A percentile compares a stretch with the other conserved stretches of the same genome.
Conservation (phyloP, 495 filamentous ascomycete species). For the Copromyces sp. region DNA sequence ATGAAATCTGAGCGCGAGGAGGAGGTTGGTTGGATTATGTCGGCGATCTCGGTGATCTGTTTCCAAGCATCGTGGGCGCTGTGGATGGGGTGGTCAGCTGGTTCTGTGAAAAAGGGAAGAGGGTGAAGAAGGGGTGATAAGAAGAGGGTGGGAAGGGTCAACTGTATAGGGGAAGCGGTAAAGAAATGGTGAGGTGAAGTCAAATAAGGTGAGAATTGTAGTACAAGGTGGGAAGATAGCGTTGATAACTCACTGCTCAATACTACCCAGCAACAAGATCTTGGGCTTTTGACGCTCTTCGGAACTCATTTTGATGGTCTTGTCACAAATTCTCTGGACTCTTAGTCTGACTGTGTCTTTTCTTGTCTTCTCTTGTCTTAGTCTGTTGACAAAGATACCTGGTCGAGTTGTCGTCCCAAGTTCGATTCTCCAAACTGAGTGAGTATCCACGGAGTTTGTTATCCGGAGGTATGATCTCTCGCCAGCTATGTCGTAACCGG, state of each 20-base stretch:
- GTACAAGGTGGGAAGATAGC: neutral
- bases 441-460: neutral
- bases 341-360: neutral
- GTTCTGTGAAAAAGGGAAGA: neutral
- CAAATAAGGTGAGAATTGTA: no score
- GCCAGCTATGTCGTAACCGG: neutral
- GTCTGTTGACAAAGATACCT: neutral
- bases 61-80: constrained; percentile 23
- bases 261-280: constrained; percentile 23
- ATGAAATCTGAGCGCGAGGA: constrained; percentile 44
- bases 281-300: constrained; percentile 8
- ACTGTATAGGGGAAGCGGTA: neutral
- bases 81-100: neutral
- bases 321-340: neutral
- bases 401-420: neutral
- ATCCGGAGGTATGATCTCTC: neutral
- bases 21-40: neutral
- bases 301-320: neutral
- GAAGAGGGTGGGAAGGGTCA: neutral
- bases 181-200: neutral
- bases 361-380: neutral
- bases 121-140: neutral
- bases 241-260: constrained; percentile 21
- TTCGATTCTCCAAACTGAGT: neutral
- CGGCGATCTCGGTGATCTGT: neutral